phyloP scores from a whole-genome alignment of 1,139 yeast genomes.

The Oligophagozyma castellii region DNA sequence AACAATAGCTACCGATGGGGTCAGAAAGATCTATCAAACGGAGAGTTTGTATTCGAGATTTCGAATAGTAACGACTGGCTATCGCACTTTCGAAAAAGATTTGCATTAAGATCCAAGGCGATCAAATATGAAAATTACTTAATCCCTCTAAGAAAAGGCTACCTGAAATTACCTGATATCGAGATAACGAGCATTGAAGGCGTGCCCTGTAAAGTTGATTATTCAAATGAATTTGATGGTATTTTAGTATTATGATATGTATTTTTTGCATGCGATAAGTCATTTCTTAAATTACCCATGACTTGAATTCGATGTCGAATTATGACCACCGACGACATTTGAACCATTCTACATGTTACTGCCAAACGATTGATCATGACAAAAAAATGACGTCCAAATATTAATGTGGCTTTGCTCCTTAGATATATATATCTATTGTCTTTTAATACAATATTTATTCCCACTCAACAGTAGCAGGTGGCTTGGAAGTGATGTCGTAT shows the following conservation, averaged over 20 bases:
- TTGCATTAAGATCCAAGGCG: conserved; percentile 6
- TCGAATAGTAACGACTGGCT: conserved; percentile 22
- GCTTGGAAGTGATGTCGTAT: conserved; percentile 95
- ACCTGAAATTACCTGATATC: conserved; percentile 51
- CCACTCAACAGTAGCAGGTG: conserved; percentile 99
- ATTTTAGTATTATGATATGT: no score
- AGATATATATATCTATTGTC: no score
- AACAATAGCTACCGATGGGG: conserved; percentile 15
- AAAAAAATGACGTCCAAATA: no score
- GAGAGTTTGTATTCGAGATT: conserved; percentile 12
- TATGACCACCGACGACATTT: no score
- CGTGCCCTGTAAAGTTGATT: conserved; percentile 43
- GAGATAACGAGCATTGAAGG: conserved; percentile 28
- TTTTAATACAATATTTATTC: conserved; percentile 37
- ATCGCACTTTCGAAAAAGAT: conserved; percentile 20
- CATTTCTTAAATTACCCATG: no score
- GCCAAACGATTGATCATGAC: not conserved
- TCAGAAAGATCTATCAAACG: conserved; percentile 1
- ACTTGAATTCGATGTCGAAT: no score
- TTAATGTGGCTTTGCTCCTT: no score
- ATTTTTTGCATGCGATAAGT: no score
- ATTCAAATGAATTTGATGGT: conserved; percentile 54
- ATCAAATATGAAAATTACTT: conserved; percentile 33
- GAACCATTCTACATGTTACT: not conserved
- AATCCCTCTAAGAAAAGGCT: conserved; percentile 68